Base-by-base conservation (phyloP, 768 basidiomycete genomes). In the Cystofilobasidium ferigula region DNA sequence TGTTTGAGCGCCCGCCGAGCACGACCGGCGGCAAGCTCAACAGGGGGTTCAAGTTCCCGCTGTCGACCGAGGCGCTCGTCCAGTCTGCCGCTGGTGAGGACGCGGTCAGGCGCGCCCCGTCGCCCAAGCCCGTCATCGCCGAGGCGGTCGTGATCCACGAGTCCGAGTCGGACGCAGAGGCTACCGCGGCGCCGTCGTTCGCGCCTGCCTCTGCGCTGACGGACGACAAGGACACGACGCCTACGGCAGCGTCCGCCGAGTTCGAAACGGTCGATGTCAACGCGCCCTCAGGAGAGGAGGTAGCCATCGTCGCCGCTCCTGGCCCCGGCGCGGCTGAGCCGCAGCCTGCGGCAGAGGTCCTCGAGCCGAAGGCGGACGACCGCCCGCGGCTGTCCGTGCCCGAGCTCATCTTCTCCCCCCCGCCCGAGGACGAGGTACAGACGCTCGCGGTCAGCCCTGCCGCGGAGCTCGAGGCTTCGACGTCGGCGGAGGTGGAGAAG, bases 11-110 rank as follows among this genome's bases (percentile, higher is more conserved):
- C 3, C 65, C 65, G 3, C 40, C 59, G 26, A 62, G 48, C 22
- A 40, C 30, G 24, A 54, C 47, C 16, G 65, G 58, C 0, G 67
- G 67, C 4, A 53, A 47, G 32, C 62, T 68, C 32, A 68, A 68
- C 38, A 36, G 67, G 26, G 67, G 61, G 30, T 68, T 63, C 35
- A 68, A 68, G 67, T 60, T 60, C 26, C 58, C 58, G 35, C 24
- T 60, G n/a, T 60, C 58, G 35, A 42, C 43, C 38, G 51, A 42
- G 30, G 28, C 42, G 30, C 54, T 26, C 42, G 40, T 42, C n/a
- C n/a, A n/a, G n/a, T 47, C 42, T 28, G 54, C 62, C 38, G 62
- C 54, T 40, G 62, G 51, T 26, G 51, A 54, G 28, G 51, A 54
- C 7, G 51, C 51, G 9, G 45, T 28, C 28, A 28, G 16, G 8